phyloP scores from a whole-genome alignment of 2,329 filamentous ascomycete genomes.

The Chaetomiaceae sp. region DNA sequence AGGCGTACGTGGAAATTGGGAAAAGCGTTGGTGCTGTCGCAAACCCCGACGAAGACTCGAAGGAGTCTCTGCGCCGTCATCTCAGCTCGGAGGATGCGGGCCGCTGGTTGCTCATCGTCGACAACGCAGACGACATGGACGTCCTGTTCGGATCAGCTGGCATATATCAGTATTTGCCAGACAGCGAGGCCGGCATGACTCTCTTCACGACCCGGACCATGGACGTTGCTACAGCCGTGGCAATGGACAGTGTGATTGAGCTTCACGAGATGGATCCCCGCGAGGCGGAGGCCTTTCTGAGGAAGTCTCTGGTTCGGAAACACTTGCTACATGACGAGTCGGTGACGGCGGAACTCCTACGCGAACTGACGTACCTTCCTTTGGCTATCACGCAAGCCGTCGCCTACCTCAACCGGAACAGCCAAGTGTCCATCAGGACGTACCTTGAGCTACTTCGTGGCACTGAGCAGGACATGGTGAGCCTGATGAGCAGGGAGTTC shows the following conservation, averaged over 20 bases:
- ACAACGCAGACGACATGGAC: conserved; percentile 39
- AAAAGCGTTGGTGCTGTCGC: conserved; percentile 31
- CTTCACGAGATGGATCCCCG: conserved; percentile 30
- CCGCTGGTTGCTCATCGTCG: conserved; percentile 39
- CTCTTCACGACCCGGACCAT: conserved; percentile 38
- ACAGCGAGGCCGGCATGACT: conserved; percentile 30
- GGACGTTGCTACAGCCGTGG: conserved; percentile 30
- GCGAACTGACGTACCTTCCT: conserved; percentile 36
- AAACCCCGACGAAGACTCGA: conserved; percentile 52
- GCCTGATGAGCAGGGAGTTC: conserved; percentile 34
- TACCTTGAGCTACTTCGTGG: conserved; percentile 35
- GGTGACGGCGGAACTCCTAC: conserved; percentile 25
- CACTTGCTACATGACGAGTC: conserved; percentile 15
- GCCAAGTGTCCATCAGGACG: not conserved
- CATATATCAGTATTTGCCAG: conserved; percentile 30
- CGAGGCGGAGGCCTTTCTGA: conserved; percentile 29
- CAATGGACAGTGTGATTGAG: conserved; percentile 28
- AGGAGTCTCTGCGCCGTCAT: conserved; percentile 51
- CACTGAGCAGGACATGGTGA: conserved; percentile 30
- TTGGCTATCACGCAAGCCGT: conserved; percentile 33
- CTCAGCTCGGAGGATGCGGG: conserved; percentile 29
- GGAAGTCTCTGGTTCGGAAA: conserved; percentile 25
- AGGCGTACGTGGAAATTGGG: conserved; percentile 35
- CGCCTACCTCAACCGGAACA: conserved; percentile 17
- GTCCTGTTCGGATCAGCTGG: conserved; percentile 23